phyloP scores from a whole-genome alignment of 352 stramenopile species.

The Saprolegnia parasitica region DNA sequence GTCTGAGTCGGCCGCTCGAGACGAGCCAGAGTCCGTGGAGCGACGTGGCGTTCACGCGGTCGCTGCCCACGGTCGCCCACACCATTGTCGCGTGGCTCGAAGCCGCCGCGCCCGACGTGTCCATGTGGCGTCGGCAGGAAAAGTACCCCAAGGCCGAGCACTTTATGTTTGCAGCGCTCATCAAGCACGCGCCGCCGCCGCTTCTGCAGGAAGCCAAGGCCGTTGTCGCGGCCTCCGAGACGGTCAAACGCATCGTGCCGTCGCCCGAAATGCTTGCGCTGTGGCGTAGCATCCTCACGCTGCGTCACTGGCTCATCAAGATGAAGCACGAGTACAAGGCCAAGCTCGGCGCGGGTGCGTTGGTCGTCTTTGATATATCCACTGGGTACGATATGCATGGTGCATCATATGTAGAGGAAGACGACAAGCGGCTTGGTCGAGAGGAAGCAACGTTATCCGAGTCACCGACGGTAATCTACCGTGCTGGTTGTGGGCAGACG shows the following conservation, averaged over 20 bases:
- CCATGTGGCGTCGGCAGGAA: constrained; percentile 69
- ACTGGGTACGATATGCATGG: neutral
- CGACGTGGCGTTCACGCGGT: neutral
- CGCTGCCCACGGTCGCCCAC: constrained; percentile 31
- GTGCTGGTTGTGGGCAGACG: no score
- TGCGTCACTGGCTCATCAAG: constrained; percentile 84
- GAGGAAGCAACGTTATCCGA: neutral
- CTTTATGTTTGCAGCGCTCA: constrained; percentile 63
- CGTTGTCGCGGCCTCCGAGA: constrained; percentile 43
- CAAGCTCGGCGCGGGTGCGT: constrained; percentile 38
- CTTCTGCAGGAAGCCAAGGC: constrained; percentile 73
- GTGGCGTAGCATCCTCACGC: constrained; percentile 74
- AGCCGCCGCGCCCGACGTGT: constrained; percentile 63
- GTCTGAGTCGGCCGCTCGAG: neutral
- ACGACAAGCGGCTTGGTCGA: neutral
- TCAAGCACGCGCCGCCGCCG: constrained; percentile 73
- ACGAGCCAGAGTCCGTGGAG: neutral
- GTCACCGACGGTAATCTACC: neutral
- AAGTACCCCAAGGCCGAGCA: constrained; percentile 67
- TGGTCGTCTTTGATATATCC: neutral
- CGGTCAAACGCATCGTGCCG: constrained; percentile 45
- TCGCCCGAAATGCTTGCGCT: constrained; percentile 67
- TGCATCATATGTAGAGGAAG: neutral
- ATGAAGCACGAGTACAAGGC: constrained; percentile 71
- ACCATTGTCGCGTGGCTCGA: constrained; percentile 74